Percentiles rank a stretch among this genome's conserved stretches.
Evolutionary conservation across 2,329 filamentous ascomycete genomes (phyloP).

Genomic region (Pyrenochaeta sp.): DNA sequence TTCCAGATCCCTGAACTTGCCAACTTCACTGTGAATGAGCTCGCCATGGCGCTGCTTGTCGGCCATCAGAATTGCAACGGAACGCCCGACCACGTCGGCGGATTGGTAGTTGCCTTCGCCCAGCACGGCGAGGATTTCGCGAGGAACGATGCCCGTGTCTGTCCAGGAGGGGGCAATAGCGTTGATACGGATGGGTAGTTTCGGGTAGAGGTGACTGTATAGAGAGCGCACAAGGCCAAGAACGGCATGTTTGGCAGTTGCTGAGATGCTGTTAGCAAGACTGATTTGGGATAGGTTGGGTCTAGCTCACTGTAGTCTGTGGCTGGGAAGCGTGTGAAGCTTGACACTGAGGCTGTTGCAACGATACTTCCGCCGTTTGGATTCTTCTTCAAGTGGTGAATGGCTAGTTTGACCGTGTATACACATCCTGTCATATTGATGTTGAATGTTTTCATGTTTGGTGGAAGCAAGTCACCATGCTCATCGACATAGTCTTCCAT

Average conservation of each 20-base stretch:
- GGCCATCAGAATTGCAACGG: constrained; percentile 36
- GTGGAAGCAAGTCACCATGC: constrained; percentile 38
- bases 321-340: constrained; percentile 31
- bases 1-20: constrained; percentile 39
- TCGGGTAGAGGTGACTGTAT: constrained; percentile 24
- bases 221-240: constrained; percentile 41
- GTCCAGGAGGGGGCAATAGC: constrained; percentile 45
- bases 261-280: constrained; percentile 19
- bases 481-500: constrained; percentile 42
- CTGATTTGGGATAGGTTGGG: background rate
- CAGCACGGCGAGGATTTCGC: constrained; percentile 16
- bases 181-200: constrained; percentile 44
- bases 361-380: constrained; percentile 40
- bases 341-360: constrained; percentile 40
- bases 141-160: constrained; percentile 33
- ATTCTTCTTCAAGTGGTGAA: constrained; percentile 38
- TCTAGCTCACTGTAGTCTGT: constrained; percentile 42
- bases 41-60: constrained; percentile 34
- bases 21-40: constrained; percentile 35
- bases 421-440: constrained; percentile 41
- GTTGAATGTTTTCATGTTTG: constrained; percentile 35
- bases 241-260: constrained; percentile 43
- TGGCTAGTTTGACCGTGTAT: constrained; percentile 40
- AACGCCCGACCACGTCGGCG: constrained; percentile 35
- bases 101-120: constrained; percentile 29